Percentiles rank a stretch among this genome's conserved stretches.
Conservation (phyloP, 2,329 filamentous ascomycete species). For the Erysiphe pisi region DNA sequence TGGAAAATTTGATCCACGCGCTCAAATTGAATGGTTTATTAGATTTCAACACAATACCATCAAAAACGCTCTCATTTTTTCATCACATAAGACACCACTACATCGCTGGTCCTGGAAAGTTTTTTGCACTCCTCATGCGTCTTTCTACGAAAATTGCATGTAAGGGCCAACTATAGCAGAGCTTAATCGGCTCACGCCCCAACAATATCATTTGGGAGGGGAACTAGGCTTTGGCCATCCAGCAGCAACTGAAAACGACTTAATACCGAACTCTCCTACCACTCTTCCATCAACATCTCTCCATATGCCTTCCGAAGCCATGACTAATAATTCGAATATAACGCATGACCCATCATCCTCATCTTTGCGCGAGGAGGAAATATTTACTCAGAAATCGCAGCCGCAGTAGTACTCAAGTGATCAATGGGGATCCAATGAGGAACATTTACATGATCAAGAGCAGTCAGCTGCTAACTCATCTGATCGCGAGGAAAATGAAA, state of each 20-base stretch:
- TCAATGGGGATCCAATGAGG: not conserved
- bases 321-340: too few species aligned
- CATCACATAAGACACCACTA: conserved; percentile 14
- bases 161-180: not conserved
- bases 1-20: conserved; percentile 27
- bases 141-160: conserved; percentile 24
- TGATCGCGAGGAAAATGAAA: not conserved
- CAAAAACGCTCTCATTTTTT: not conserved
- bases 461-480: too few species aligned
- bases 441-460: too few species aligned
- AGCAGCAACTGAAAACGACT: not conserved
- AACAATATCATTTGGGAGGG: conserved; percentile 3
- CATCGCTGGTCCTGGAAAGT: not conserved
- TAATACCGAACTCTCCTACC: not conserved
- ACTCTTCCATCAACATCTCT: too few species aligned
- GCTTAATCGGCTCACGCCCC: not conserved
- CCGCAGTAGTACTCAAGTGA: not conserved
- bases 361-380: not conserved
- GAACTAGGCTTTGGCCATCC: not conserved
- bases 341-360: not conserved
- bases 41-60: not conserved
- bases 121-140: not conserved
- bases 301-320: too few species aligned
- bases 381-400: not conserved
- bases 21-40: not conserved